Conservation (phyloP, 495 filamentous ascomycete species). For the Rostrohypoxylon terebratum region DNA sequence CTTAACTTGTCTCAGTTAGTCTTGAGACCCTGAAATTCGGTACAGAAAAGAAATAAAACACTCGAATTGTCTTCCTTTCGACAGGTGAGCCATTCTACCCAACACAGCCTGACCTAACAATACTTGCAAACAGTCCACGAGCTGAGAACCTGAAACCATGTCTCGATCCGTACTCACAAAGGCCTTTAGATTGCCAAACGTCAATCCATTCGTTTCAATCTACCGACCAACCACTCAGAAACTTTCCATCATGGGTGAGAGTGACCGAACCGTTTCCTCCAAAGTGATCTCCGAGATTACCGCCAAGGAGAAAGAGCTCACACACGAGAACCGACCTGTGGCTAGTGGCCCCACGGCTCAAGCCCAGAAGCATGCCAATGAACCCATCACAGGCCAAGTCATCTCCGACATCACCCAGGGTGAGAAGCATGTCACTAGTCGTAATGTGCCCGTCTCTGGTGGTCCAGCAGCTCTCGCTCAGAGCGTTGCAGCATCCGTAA, state of each 20-base stretch:
- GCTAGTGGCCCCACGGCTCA: conserved; percentile 40
- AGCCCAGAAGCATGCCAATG: conserved; percentile 42
- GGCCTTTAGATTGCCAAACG: conserved; percentile 10
- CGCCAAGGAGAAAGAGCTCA: conserved; percentile 42
- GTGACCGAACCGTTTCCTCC: conserved; percentile 29
- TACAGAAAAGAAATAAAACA: not conserved
- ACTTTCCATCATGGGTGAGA: conserved; percentile 6
- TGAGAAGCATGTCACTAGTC: conserved; percentile 42
- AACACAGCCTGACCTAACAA: too few species aligned
- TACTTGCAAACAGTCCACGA: not conserved
- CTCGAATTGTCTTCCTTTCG: not conserved
- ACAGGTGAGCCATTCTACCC: not conserved
- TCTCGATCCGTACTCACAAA: conserved; percentile 32
- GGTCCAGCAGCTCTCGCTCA: conserved; percentile 38
- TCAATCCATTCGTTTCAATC: not conserved
- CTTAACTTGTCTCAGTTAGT: not conserved
- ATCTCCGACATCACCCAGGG: conserved; percentile 41
- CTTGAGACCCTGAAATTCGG: not conserved
- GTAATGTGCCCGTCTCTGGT: conserved; percentile 4
- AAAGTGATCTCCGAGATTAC: conserved; percentile 38
- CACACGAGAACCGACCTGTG: conserved; percentile 27
- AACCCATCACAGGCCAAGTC: conserved; percentile 27
- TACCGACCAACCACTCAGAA: conserved; percentile 8
- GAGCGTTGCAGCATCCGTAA: conserved; percentile 34
- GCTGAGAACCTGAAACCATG: conserved; percentile 20